Conservation (phyloP, 768 basidiomycete genomes). For the Kockovaella imperatae region DNA sequence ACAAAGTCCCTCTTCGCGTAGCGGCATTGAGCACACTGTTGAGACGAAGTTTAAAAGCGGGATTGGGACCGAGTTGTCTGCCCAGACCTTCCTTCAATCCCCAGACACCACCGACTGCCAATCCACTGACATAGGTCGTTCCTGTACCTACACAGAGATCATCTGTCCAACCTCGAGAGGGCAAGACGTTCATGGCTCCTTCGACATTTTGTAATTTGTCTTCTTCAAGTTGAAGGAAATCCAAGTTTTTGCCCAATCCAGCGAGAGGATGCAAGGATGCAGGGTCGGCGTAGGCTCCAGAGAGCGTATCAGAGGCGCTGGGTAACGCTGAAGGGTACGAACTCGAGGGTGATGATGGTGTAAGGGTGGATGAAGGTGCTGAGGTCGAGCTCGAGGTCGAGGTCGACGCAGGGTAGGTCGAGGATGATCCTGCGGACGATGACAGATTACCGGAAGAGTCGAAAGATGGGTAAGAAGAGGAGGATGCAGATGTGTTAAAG, state of each 20-base stretch:
- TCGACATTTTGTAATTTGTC: conserved; percentile 87
- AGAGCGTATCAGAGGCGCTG: conserved; percentile 77
- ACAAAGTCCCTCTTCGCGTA: conserved; percentile 91
- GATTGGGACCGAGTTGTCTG: conserved; percentile 51
- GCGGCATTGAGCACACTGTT: conserved; percentile 95
- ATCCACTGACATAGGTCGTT: conserved; percentile 94
- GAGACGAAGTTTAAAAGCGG: conserved; percentile 63
- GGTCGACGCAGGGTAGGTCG: too few relatives aligned
- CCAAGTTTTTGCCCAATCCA: conserved; percentile 84
- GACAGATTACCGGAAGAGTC: background rate
- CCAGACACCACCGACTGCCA: conserved; percentile 90
- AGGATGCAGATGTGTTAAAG: background rate
- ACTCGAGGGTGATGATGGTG: conserved; percentile 7
- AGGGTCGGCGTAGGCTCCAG: conserved; percentile 78
- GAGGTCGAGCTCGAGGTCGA: too few relatives aligned
- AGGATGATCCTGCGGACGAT: conserved; percentile 5
- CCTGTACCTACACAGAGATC: conserved; percentile 99
- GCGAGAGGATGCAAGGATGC: conserved; percentile 89
- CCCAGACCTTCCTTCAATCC: conserved; percentile 88
- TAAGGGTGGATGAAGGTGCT: background rate
- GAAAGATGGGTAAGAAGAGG: background rate
- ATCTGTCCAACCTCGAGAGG: conserved; percentile 96
- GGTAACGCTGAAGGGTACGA: conserved; percentile 43
- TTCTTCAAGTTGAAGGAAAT: conserved; percentile 91
- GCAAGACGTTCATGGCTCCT: conserved; percentile 82